Conservation (phyloP, 208 protist species). For the Leishmania lainsoni region DNA sequence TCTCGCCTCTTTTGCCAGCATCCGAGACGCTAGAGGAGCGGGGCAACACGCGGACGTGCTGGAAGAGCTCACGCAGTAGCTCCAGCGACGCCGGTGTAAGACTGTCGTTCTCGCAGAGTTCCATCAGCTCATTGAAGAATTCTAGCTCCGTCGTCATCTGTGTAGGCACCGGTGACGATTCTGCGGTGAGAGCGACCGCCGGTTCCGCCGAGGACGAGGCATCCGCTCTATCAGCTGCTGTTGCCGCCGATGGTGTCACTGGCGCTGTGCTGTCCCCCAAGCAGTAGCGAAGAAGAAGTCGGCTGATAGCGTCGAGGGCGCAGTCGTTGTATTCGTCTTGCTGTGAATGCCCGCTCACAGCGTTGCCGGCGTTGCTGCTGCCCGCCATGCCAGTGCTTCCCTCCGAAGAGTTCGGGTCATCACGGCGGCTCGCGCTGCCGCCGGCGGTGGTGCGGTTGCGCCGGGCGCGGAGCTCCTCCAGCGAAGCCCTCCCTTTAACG, state of each 20-base stretch:
- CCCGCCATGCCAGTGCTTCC: background rate
- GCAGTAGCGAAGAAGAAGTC: constrained; percentile 61
- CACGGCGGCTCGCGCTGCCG: background rate
- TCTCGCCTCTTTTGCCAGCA: background rate
- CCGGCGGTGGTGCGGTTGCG: constrained; percentile 37
- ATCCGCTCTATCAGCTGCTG: constrained; percentile 13
- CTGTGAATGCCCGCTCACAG: background rate
- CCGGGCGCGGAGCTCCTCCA: constrained; percentile 52
- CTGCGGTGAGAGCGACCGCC: constrained; percentile 1
- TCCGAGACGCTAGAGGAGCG: constrained; percentile 9
- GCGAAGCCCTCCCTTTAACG: constrained; percentile 35
- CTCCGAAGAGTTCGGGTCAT: background rate
- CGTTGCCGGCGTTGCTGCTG: constrained; percentile 3
- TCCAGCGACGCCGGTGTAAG: constrained; percentile 51
- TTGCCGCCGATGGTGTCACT: constrained; percentile 9
- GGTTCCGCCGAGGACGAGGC: background rate
- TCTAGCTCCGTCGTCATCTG: constrained; percentile 35
- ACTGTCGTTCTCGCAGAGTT: constrained; percentile 35
- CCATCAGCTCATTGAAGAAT: constrained; percentile 47
- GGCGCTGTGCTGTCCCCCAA: background rate
- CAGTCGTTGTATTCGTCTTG: constrained; percentile 36
- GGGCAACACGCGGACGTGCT: constrained; percentile 52
- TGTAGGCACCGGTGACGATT: constrained; percentile 13
- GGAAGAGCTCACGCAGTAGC: constrained; percentile 57
- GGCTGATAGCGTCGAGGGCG: constrained; percentile 53